Evolutionary conservation across 257 asterid species (phyloP).

Genomic region (Solanum gandarillasii): DNA sequence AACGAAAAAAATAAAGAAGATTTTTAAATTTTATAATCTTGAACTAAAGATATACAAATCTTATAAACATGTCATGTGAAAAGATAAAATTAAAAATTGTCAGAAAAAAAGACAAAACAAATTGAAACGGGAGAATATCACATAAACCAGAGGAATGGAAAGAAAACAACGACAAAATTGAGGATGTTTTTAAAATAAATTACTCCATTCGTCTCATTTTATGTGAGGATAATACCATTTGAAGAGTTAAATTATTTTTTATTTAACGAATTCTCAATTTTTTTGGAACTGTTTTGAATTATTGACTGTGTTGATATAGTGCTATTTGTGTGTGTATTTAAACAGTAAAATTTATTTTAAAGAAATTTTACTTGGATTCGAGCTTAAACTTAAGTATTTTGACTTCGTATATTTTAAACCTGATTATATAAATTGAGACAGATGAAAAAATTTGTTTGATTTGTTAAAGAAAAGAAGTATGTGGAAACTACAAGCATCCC

Average conservation of each 20-base stretch:
- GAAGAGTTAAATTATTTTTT: background rate
- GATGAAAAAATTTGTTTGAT: no score
- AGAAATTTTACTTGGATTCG: no score
- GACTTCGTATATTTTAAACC: background rate
- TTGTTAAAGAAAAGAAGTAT: no score
- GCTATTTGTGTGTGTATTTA: background rate
- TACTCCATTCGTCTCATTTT: background rate
- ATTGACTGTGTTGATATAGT: background rate
- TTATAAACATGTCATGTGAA: background rate
- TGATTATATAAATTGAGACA: background rate
- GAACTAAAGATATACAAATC: background rate
- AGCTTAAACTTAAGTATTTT: background rate
- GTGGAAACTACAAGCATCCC: background rate
- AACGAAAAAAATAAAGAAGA: fast-evolving
- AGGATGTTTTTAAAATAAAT: background rate
- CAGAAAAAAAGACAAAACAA: no score
- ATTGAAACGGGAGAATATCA: background rate
- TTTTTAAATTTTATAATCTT: background rate
- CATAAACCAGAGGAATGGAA: background rate
- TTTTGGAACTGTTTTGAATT: background rate
- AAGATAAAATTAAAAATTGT: background rate
- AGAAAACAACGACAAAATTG: background rate
- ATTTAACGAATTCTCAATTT: background rate
- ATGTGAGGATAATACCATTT: background rate
- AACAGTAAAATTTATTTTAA: no score